Evolutionary conservation across 208 protist genomes (phyloP), one percentile per base, ranked within the genome.

Genomic region (Naegleria fowleri): DNA sequence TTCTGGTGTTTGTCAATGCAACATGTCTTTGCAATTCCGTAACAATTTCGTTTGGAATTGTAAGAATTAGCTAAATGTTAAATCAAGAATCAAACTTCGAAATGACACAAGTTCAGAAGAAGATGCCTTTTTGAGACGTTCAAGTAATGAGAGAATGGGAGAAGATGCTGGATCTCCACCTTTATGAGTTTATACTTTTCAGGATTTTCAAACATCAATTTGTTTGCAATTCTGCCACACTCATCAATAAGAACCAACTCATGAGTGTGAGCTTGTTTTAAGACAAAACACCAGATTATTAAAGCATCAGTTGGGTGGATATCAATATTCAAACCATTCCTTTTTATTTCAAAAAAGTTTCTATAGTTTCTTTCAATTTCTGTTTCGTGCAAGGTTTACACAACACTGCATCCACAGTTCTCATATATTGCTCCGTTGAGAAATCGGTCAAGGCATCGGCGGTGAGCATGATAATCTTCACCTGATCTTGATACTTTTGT

Each of bases 211-310:
- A 84, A 40, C 25, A 84, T 41, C 19, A 84, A 84, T 40, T 40
- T 84, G 36, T 84, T 84, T 36, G 76, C 76, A 84, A 84, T 41
- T 36, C 76, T 36, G 40, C 40, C 76, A 84, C 40, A 84, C 40
- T 84, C 76, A 84, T 84, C 76, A 84, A 84, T 40, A 15, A 84
- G 19, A 41, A 84, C 36, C 25, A 84, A n/a, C n/a, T n/a, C n/a
- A n/a, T n/a, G n/a, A n/a, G n/a, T n/a, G n/a, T n/a, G n/a, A n/a
- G n/a, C n/a, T n/a, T n/a, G n/a, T n/a, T n/a, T n/a, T n/a, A n/a
- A n/a, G n/a, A n/a, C n/a, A n/a, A n/a, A n/a, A n/a, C n/a, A n/a
- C n/a, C n/a, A n/a, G n/a, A n/a, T n/a, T n/a, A n/a, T n/a, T n/a
- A n/a, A n/a, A n/a, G n/a, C n/a, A n/a, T n/a, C n/a, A n/a, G n/a